A percentile compares a stretch with the other conserved stretches of the same genome.
Evolutionary conservation across 176 grass and related monocot species (phyloP).

Genomic region (Zizania latifolia): DNA sequence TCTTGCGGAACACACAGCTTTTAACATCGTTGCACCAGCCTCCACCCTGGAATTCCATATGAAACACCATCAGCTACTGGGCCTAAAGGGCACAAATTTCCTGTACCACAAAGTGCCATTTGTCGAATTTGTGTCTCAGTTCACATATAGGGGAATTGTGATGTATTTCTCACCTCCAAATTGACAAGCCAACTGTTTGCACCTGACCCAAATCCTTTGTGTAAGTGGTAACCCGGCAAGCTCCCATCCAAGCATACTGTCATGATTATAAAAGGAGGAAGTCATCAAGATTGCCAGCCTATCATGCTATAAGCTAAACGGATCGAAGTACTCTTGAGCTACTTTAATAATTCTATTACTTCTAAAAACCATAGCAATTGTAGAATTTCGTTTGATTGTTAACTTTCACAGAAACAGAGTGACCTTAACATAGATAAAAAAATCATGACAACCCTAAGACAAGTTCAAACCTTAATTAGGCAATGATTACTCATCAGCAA

Average conservation of each 20-base stretch:
- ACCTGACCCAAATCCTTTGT: constrained; percentile 84
- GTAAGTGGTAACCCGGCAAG: constrained; percentile 81
- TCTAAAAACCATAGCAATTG: not conserved
- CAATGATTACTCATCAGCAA: not conserved
- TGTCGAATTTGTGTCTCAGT: constrained; percentile 6
- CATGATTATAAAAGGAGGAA: not conserved
- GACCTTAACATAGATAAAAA: not conserved
- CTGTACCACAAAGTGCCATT: not conserved
- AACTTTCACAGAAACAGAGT: not conserved
- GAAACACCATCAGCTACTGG: constrained; percentile 22
- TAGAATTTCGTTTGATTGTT: not conserved
- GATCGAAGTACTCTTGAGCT: not conserved
- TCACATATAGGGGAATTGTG: not conserved
- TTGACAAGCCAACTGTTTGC: constrained; percentile 85
- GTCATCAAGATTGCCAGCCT: not conserved
- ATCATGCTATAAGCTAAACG: not conserved
- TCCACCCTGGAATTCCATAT: constrained; percentile 60
- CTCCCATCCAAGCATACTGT: constrained; percentile 98
- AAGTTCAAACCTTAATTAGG: not conserved
- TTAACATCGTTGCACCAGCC: constrained; percentile 75
- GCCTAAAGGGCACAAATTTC: not conserved
- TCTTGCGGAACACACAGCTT: constrained; percentile 62
- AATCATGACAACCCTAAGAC: not conserved
- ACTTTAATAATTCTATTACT: not conserved
- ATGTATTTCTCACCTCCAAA: constrained; percentile 59